Base-by-base conservation (phyloP, 225 moss, liverwort and hornwort species). In the Physcomitrellopsis africana region DNA sequence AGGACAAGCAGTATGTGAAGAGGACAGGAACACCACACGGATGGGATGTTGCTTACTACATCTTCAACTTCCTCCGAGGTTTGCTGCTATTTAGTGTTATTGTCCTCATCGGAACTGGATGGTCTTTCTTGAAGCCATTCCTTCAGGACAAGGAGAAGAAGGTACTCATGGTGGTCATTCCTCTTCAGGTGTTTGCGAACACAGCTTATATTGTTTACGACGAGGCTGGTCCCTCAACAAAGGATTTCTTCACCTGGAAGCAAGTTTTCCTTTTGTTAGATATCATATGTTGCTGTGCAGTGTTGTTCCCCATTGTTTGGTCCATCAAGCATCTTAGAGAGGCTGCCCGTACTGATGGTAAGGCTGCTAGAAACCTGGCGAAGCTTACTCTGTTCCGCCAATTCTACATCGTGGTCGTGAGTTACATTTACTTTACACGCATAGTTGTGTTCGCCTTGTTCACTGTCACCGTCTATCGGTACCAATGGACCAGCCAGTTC, bases 371-470 rank as follows among this genome's bases (percentile, higher is more conserved):
- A 7, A 37, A 37, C 32, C 32, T 37, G 32, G 32, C 32, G 32
- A 37, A 37, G 32, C 7, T 37, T 4, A 37, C 32, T 37, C 32
- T 37, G 32, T 37, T 37, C 32, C 32, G 32, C 7, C 32, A 37
- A 37, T 37, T 37, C 32, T 97, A 97, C 89, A 93, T 97, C 58
- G 97, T 97, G 72, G 94, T 97, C 42, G 97, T 97, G 51, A 92
- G 97, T 60, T 97, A 94, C 77, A 97, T 97, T 47, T 97, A 97
- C 84, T 97, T 97, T 80, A 94, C 97, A 14, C 89, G 97, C 10
- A 97, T 97, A 37, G 90, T 97, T 26, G 97, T 97, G 51, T 97
- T 94, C 61, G 97, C 94, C 11, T 86, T 97, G 20, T 85, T 54
- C 49, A 94, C 94, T 8, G 97, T 97, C 47, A 97, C 94, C 0